Evolutionary conservation across 2,329 filamentous ascomycete genomes (phyloP).

Genomic region (Pseudogymnoascus sp.): DNA sequence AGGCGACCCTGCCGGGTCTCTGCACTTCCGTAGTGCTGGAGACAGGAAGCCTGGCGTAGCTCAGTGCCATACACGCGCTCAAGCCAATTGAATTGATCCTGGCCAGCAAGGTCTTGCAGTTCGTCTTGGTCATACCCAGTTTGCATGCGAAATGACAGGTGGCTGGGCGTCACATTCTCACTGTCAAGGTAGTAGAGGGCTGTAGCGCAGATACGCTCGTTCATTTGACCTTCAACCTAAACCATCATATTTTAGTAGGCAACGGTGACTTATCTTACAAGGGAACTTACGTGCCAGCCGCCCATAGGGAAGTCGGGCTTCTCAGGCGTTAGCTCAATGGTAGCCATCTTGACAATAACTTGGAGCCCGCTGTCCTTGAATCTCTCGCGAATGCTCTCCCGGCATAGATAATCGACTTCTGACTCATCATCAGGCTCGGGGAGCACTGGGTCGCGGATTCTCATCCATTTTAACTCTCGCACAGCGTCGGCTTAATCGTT

Average conservation of each 20-base stretch:
- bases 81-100: conserved; percentile 15
- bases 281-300: conserved; percentile 34
- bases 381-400: conserved; percentile 9
- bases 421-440: neutral
- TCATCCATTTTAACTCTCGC: neutral
- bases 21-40: conserved; percentile 35
- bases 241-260: neutral
- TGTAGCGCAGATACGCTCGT: conserved; percentile 48
- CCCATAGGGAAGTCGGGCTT: conserved; percentile 41
- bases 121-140: conserved; percentile 18
- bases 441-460: neutral
- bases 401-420: conserved; percentile 12
- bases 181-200: conserved; percentile 43
- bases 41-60: conserved; percentile 13
- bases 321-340: conserved; percentile 49
- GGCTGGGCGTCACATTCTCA: conserved; percentile 38
- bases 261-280: neutral
- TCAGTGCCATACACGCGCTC: conserved; percentile 13
- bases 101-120: conserved; percentile 6
- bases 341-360: conserved; percentile 55
- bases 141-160: conserved; percentile 35
- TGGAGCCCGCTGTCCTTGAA: conserved; percentile 38
- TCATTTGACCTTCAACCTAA: conserved; percentile 35
- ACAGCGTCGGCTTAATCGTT: conserved; percentile 5
- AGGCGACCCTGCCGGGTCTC: conserved; percentile 32